Evolutionary conservation across 176 grass and related monocot species (phyloP), one percentile per base, ranked within the genome.

Genomic region (Triticum monococcum): DNA sequence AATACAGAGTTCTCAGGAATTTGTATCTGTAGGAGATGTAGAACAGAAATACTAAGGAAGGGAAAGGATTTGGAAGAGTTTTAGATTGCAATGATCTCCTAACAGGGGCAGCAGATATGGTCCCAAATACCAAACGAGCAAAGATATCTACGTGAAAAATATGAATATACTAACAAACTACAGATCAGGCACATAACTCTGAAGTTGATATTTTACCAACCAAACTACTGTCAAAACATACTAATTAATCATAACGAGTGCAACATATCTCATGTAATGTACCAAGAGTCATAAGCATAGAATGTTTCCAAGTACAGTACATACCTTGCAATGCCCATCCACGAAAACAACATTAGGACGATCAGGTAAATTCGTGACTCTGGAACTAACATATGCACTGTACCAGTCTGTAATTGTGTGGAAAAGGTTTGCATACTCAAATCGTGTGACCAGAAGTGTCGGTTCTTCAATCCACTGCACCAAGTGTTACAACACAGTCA

Each of bases 341-440:
- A 99, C 30, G 36, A 99, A 99, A 74, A 99, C 72, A 72, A 99
- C 66, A 90, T 94, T 93, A 48, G 97, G 94, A 14, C 92, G 89
- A 17, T 72, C 82, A 3, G 97, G 60, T 57, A 96, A 86, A 81
- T 89, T 57, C 3, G 92, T 91, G 63, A 97, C 90, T 81, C 94
- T 91, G 83, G 97, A 94, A 87, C 92, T 99, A 81, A 91, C 92
- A 94, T 99, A 99, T 83, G 97, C 94, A 75, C 90, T 96, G 79
- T 99, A 96, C 97, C 97, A 99, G 83, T 99, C 97, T 14, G 94
- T 99, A 77, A 96, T 93, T 85, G 97, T 99, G 85, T 99, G 97
- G 83, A 96, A 99, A 92, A 99, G 87, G 81, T 96, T 99, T 48
- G 97, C 94, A 85, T 99, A 99, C 72, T 99, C 97, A 85, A 99